Percentiles rank a stretch among this genome's conserved stretches.
Conservation (phyloP, 2,329 filamentous ascomycete genomes). For the Epichloe elymi region DNA sequence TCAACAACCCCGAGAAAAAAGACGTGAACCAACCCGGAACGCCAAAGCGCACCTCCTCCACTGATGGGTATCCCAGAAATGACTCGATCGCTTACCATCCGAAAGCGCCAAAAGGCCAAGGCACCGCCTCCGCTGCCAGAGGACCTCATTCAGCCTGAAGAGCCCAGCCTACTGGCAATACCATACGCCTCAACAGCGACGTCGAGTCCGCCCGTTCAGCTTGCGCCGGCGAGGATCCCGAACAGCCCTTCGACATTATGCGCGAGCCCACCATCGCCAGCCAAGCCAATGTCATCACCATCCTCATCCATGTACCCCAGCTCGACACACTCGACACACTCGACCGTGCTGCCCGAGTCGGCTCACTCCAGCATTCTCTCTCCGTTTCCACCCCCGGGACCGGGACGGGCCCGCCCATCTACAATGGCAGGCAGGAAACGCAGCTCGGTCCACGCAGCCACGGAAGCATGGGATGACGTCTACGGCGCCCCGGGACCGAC, state of each 20-base stretch:
- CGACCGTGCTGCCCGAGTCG: neutral
- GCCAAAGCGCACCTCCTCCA: neutral
- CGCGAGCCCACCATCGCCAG: neutral
- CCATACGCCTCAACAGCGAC: neutral
- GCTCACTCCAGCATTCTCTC: neutral
- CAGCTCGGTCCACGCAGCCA: neutral
- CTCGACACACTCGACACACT: constrained; percentile 1
- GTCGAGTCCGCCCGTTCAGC: neutral
- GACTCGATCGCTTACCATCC: neutral
- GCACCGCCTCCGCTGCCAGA: neutral
- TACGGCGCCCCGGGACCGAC: neutral
- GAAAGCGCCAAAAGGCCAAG: neutral
- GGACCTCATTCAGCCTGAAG: neutral
- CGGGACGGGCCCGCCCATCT: neutral
- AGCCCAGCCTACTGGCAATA: neutral
- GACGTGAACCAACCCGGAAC: neutral
- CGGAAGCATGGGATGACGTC: neutral
- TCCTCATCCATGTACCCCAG: constrained; percentile 2
- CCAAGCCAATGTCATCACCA: neutral
- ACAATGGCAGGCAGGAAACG: neutral
- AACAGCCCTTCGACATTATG: neutral
- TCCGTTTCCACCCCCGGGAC: neutral
- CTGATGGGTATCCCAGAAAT: neutral
- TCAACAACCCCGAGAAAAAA: neutral
- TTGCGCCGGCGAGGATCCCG: neutral